Evolutionary conservation across 2,329 filamentous ascomycete genomes (phyloP).

Genomic region (Penicillium nordicum): DNA sequence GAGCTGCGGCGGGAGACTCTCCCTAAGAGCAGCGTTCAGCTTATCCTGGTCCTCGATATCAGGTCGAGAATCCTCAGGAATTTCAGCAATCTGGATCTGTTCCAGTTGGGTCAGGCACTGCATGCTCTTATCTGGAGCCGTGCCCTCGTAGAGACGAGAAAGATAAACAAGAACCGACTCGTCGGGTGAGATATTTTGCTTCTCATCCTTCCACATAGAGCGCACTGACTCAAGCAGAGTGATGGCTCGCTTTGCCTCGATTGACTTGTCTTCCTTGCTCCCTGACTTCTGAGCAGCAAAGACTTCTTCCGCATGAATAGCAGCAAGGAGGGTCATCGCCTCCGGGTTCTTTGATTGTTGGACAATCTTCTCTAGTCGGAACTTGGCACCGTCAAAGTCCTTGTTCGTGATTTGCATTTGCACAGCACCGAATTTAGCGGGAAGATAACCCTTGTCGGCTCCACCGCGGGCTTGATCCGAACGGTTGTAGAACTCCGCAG

Average conservation of each 20-base stretch:
- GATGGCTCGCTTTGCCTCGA: constrained; percentile 82
- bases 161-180: constrained; percentile 87
- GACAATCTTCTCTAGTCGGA: constrained; percentile 89
- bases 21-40: constrained; percentile 60
- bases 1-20: constrained; percentile 79
- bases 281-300: constrained; percentile 71
- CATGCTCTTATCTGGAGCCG: constrained; percentile 83
- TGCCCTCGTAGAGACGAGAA: constrained; percentile 81
- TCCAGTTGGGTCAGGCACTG: constrained; percentile 91
- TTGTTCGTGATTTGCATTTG: constrained; percentile 82
- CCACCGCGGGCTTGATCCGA: constrained; percentile 91
- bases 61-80: constrained; percentile 67
- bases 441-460: constrained; percentile 83
- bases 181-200: constrained; percentile 77
- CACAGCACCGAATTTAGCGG: constrained; percentile 90
- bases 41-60: constrained; percentile 59
- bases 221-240: constrained; percentile 79
- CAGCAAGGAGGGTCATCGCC: constrained; percentile 86
- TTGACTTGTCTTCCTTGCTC: constrained; percentile 86
- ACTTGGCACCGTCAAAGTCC: constrained; percentile 87
- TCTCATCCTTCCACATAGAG: constrained; percentile 86
- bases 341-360: constrained; percentile 80
- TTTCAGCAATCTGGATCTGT: constrained; percentile 77
- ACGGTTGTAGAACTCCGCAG: constrained; percentile 80
- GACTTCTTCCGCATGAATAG: constrained; percentile 89